Conservation (phyloP, 805 yeast genomes). For the Alloascoidea africana region DNA sequence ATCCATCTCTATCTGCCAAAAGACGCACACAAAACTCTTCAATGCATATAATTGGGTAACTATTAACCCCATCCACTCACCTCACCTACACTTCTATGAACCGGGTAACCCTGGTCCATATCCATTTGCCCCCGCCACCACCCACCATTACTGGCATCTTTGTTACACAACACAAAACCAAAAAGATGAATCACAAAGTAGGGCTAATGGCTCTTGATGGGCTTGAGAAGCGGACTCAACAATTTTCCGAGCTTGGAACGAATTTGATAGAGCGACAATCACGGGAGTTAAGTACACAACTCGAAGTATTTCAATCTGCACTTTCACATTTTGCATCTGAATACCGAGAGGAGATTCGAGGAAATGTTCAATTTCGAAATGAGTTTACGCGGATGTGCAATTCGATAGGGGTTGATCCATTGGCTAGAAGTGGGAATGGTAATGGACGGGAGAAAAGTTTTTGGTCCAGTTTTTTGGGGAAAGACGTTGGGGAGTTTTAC, state of each 20-base stretch:
- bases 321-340: slow-evolving; percentile 60
- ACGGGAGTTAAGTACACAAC: slow-evolving; percentile 50
- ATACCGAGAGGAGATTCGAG: slow-evolving; percentile 51
- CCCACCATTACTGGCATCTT: too few species aligned
- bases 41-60: too few species aligned
- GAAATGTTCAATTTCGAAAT: slow-evolving; percentile 46
- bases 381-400: slow-evolving; percentile 67
- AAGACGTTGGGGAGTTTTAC: slow-evolving; percentile 33
- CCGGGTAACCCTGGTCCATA: too few species aligned
- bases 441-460: slow-evolving; percentile 16
- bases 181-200: slow-evolving; percentile 21
- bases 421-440: slow-evolving; percentile 20
- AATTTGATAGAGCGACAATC: slow-evolving; percentile 36
- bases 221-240: slow-evolving; percentile 19
- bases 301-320: slow-evolving; percentile 64
- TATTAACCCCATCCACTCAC: too few species aligned
- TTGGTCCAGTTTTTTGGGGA: slow-evolving; percentile 19
- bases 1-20: too few species aligned
- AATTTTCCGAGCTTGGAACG: slow-evolving; percentile 36
- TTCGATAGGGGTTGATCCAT: slow-evolving; percentile 75
- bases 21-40: too few species aligned
- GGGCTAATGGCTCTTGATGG: slow-evolving; percentile 32
- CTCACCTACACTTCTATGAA: too few species aligned
- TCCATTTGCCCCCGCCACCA: too few species aligned
- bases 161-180: too few species aligned